Evolutionary conservation across 1,284 basidiomycete species (phyloP), one percentile per base, ranked within the genome.

Genomic region (Ceratobasidium sp.): DNA sequence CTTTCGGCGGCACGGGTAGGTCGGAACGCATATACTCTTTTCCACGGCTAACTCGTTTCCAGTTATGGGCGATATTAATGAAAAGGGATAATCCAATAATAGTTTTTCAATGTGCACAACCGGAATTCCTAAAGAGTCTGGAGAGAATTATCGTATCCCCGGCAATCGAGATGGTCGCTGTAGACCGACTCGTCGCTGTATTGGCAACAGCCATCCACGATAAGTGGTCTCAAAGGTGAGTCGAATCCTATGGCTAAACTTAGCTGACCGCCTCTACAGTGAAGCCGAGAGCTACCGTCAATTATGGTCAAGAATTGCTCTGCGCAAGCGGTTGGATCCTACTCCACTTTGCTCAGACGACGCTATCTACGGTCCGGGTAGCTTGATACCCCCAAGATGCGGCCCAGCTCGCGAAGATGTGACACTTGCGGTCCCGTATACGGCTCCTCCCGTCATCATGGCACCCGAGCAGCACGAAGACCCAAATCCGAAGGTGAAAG

Each of bases 61-160:
- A 67, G 64, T 28, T 67, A 9, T 67, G 64, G 64, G 64, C 64
- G 8, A 30, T 55, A 26, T n/a, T 67, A 14, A 67, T 67, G 64
- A 67, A 55, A 28, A 36, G 34, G 18, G 48, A 50, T 14, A 67
- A 55, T 30, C 4, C 34, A 55, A 21, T 67, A 9, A 39, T 67
- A 45, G 18, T 55, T 3, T n/a, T 26, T 9, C 48, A 55, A 55
- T 45, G 30, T 18, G 50, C 50, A 8, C 48, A 45, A 26, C 32
- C 48, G 16, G 64, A 67, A 14, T 67, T 67, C 28, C 52, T 67
- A 5, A 32, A n/a, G 14, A 50, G 36, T 28, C 21, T 67, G 21
- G 64, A 67, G 52, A 50, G 52, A 14, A 23, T 55, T 43, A 67
- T 67, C n/a, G 2, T 6, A 18, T 67, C 64, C 10, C 34, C 50